These are phyloP conservation scores for Coniochaeta sp. DNA, from an alignment of 2,329 filamentous ascomycete genomes.

Conservation along the genomic window DNA sequence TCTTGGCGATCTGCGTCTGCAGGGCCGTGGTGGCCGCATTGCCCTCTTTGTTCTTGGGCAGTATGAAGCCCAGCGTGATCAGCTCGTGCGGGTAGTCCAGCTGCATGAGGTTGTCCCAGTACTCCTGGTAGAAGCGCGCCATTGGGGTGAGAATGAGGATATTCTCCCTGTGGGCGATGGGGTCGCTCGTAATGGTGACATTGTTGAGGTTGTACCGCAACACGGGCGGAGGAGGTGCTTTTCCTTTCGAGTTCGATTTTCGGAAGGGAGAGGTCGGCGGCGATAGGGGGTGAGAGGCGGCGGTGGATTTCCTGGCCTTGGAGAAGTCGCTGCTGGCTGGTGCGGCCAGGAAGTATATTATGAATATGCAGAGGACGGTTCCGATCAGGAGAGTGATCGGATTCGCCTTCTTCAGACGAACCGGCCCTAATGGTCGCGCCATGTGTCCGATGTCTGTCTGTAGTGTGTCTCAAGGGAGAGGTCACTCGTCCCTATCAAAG, in stretches of 20 bases:
- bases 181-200: constrained; percentile 72
- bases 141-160: constrained; percentile 90
- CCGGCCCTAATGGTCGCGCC: constrained; percentile 53
- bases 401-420: constrained; percentile 73
- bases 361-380: constrained; percentile 63
- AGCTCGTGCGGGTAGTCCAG: constrained; percentile 88
- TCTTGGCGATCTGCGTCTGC: constrained; percentile 78
- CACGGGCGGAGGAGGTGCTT: constrained; percentile 68
- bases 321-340: constrained; percentile 30
- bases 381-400: constrained; percentile 70
- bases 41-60: constrained; percentile 88
- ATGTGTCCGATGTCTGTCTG: constrained; percentile 28
- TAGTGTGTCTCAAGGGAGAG: constrained; percentile 1
- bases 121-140: constrained; percentile 85
- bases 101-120: constrained; percentile 88
- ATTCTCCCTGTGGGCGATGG: constrained; percentile 73
- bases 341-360: constrained; percentile 56
- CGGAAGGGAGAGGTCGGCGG: constrained; percentile 68
- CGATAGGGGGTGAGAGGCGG: constrained; percentile 64
- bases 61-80: constrained; percentile 92
- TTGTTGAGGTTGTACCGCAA: constrained; percentile 93
- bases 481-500: neutral
- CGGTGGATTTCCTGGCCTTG: constrained; percentile 30
- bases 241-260: constrained; percentile 51
- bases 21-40: constrained; percentile 78